phyloP scores from a whole-genome alignment of 2,329 filamentous ascomycete species.

The Anisogramma anomala region DNA sequence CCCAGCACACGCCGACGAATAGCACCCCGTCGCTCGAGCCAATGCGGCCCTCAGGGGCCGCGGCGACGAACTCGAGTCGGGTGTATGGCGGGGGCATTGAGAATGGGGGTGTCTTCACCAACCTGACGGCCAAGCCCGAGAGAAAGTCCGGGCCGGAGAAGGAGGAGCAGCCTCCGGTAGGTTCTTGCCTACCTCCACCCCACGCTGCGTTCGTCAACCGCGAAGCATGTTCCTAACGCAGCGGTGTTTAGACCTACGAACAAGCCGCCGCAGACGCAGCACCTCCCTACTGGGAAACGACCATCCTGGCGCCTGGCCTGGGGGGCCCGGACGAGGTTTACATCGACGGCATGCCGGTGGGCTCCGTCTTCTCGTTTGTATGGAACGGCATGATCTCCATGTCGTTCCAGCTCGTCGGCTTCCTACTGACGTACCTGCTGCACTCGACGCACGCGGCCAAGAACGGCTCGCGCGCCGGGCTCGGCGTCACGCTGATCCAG shows the following conservation, averaged over 20 bases:
- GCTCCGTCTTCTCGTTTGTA: constrained; percentile 73
- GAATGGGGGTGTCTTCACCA: constrained; percentile 93
- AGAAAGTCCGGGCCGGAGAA: constrained; percentile 57
- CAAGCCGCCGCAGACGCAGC: constrained; percentile 94
- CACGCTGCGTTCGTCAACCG: background rate
- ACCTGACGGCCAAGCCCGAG: constrained; percentile 83
- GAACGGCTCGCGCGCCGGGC: constrained; percentile 86
- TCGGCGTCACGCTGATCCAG: constrained; percentile 90
- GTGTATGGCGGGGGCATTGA: constrained; percentile 64
- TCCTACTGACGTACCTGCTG: constrained; percentile 92
- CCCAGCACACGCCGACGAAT: constrained; percentile 8
- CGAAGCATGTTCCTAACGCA: too few relatives aligned
- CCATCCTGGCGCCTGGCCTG: constrained; percentile 84
- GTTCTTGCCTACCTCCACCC: constrained; percentile 26
- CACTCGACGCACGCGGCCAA: constrained; percentile 98
- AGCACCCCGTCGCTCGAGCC: constrained; percentile 16
- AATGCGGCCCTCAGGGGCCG: constrained; percentile 2
- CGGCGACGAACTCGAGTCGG: constrained; percentile 7
- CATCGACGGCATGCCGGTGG: constrained; percentile 88
- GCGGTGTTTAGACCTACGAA: constrained; percentile 97
- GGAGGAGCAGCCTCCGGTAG: constrained; percentile 86
- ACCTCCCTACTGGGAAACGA: constrained; percentile 98
- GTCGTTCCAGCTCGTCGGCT: constrained; percentile 93
- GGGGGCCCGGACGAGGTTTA: constrained; percentile 91
- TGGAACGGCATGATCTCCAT: constrained; percentile 97